These are phyloP conservation scores for Ogataea corticis DNA, from an alignment of 805 yeast genomes.

Conservation along the genomic window DNA sequence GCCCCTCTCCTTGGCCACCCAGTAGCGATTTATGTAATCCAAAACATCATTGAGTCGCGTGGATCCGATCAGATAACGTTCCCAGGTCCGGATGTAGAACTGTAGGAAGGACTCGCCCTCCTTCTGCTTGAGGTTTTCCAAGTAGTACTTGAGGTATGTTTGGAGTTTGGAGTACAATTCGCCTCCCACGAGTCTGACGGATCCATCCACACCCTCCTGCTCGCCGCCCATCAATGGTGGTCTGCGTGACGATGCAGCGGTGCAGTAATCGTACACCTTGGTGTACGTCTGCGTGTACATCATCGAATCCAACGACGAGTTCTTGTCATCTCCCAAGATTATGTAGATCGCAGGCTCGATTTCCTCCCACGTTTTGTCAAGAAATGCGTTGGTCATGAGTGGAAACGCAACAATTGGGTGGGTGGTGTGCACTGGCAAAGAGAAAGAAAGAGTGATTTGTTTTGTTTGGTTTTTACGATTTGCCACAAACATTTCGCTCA, in stretches of 20 bases:
- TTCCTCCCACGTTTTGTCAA: conserved; percentile 61
- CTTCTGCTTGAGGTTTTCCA: conserved; percentile 48
- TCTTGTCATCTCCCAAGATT: conserved; percentile 67
- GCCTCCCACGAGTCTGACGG: conserved; percentile 68
- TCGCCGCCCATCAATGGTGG: conserved; percentile 29
- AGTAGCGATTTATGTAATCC: conserved; percentile 93
- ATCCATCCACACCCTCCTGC: conserved; percentile 28
- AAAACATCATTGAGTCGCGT: conserved; percentile 89
- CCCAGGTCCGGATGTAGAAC: conserved; percentile 87
- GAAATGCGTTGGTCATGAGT: conserved; percentile 24
- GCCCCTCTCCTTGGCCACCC: conserved; percentile 95
- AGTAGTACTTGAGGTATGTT: conserved; percentile 62
- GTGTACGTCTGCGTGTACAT: conserved; percentile 91
- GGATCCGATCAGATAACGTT: conserved; percentile 87
- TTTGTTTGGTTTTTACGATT: conserved; percentile 12
- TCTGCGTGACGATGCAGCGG: conserved; percentile 64
- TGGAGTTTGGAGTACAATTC: conserved; percentile 79
- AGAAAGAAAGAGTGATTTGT: neutral
- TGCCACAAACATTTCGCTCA: conserved; percentile 16
- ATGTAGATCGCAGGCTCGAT: conserved; percentile 75
- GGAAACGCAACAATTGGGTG: too few species aligned
- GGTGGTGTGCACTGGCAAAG: neutral
- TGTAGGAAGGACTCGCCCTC: conserved; percentile 70
- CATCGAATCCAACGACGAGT: conserved; percentile 60
- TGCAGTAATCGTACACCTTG: conserved; percentile 90